These are phyloP conservation scores for Quercus suber DNA, from an alignment of 306 rosid species.

Conservation along the genomic window DNA sequence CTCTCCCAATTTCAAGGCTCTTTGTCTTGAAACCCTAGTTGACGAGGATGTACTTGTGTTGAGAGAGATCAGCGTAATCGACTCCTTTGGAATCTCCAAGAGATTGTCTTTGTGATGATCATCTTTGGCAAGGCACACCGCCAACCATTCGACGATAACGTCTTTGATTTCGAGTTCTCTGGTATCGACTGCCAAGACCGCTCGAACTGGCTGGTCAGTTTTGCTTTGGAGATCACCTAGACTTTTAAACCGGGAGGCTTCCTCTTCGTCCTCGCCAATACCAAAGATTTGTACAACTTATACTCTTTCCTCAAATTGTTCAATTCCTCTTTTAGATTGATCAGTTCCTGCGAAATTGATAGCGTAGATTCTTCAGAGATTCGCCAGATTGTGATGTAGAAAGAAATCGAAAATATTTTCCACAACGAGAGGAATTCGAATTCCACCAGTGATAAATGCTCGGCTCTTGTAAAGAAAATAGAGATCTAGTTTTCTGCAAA, in stretches of 20 bases:
- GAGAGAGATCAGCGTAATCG: slow-evolving; percentile 37
- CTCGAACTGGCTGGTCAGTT: slow-evolving; percentile 18
- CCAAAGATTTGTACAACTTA: slow-evolving; percentile 46
- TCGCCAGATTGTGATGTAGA: slow-evolving; percentile 49
- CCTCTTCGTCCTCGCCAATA: slow-evolving; percentile 37
- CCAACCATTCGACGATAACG: slow-evolving; percentile 25
- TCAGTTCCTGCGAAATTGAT: slow-evolving; percentile 40
- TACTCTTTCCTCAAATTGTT: slow-evolving; percentile 50
- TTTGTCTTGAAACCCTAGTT: slow-evolving; percentile 41
- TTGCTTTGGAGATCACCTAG: slow-evolving; percentile 36
- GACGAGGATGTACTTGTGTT: slow-evolving; percentile 46
- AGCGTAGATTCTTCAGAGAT: slow-evolving; percentile 33
- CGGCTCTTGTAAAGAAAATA: slow-evolving; percentile 6
- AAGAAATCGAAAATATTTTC: slow-evolving; percentile 4
- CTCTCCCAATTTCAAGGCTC: slow-evolving; percentile 27
- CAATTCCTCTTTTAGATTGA: slow-evolving; percentile 31
- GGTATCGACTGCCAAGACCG: slow-evolving; percentile 23
- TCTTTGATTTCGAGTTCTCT: slow-evolving; percentile 50
- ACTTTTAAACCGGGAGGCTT: slow-evolving; percentile 54
- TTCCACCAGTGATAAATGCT: slow-evolving; percentile 16
- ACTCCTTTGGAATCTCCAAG: slow-evolving; percentile 44
- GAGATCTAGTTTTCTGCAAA: no score
- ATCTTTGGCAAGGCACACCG: slow-evolving; percentile 21
- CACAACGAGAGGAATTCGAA: not conserved
- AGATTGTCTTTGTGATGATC: slow-evolving; percentile 28